phyloP scores from a whole-genome alignment of 192 early-diverging fungal species.

The Podila epicladia region DNA sequence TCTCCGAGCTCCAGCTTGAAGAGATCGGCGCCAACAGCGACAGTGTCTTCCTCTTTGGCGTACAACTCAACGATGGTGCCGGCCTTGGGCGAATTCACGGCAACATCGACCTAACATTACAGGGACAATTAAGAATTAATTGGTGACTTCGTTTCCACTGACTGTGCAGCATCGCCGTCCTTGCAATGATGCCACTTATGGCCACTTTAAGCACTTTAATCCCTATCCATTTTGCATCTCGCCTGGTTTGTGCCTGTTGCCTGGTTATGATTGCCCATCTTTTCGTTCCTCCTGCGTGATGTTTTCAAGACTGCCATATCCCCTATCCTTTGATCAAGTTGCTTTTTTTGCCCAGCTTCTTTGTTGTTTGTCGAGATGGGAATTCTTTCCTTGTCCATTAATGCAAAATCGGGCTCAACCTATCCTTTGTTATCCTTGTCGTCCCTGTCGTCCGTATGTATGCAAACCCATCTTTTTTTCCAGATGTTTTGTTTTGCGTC shows the following conservation, averaged over 20 bases:
- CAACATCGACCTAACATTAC: conserved; percentile 86
- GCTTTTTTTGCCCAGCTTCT: too few relatives aligned
- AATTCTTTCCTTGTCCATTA: too few relatives aligned
- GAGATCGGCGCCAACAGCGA: conserved; percentile 90
- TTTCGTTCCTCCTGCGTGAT: not conserved
- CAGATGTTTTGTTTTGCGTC: too few relatives aligned
- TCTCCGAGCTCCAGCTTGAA: conserved; percentile 90
- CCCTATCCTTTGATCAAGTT: too few relatives aligned
- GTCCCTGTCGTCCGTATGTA: too few relatives aligned
- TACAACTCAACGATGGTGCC: conserved; percentile 88
- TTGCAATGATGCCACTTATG: not conserved
- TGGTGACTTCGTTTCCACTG: too few relatives aligned
- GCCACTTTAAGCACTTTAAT: not conserved
- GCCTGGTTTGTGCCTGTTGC: not conserved
- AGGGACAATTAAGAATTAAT: not conserved
- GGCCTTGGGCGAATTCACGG: conserved; percentile 95
- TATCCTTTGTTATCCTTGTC: too few relatives aligned
- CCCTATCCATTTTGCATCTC: not conserved
- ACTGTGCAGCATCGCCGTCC: too few relatives aligned
- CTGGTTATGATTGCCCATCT: not conserved
- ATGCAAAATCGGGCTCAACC: too few relatives aligned
- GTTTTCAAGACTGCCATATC: too few relatives aligned
- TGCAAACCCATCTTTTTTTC: too few relatives aligned
- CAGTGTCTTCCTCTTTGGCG: conserved; percentile 88
- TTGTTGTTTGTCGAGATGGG: too few relatives aligned